phyloP scores from a whole-genome alignment of 139 green algal species.

The Bryopsis sp. region DNA sequence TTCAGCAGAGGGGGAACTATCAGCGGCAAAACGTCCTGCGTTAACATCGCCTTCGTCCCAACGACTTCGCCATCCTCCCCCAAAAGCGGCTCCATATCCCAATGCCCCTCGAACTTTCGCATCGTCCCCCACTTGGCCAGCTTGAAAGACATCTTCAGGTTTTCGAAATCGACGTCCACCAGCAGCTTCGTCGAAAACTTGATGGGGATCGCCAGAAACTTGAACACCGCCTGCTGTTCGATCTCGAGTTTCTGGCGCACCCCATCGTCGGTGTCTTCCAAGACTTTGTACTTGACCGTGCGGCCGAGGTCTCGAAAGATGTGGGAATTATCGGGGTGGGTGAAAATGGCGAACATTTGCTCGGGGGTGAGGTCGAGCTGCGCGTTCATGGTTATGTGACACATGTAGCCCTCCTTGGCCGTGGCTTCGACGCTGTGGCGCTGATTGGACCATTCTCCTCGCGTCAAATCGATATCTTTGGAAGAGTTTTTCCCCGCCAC shows the following conservation, averaged over 20 bases:
- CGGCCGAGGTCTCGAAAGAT: slow-evolving; percentile 15
- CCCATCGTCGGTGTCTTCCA: slow-evolving; percentile 14
- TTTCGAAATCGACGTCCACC: slow-evolving; percentile 4
- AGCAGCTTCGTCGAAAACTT: slow-evolving; percentile 6
- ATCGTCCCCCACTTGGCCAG: slow-evolving; percentile 12
- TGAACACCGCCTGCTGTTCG: slow-evolving; percentile 15
- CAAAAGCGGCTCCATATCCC: slow-evolving; percentile 12
- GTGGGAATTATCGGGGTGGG: slow-evolving; percentile 12
- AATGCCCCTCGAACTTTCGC: slow-evolving; percentile 15
- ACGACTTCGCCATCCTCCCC: neutral
- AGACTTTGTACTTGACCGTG: neutral
- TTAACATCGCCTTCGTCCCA: neutral
- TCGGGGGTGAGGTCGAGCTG: slow-evolving; percentile 2
- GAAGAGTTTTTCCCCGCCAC: no score
- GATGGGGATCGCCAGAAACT: slow-evolving; percentile 18
- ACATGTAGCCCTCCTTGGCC: slow-evolving; percentile 15
- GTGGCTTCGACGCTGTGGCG: neutral
- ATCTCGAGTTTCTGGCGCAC: slow-evolving; percentile 9
- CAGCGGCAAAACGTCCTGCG: slow-evolving; percentile 11
- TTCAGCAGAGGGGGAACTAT: slow-evolving; percentile 6
- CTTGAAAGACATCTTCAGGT: slow-evolving; percentile 10
- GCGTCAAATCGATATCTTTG: no score
- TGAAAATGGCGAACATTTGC: slow-evolving; percentile 9
- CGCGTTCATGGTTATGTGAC: slow-evolving; percentile 10
- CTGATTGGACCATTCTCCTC: no score